A percentile compares a stretch with the other conserved stretches of the same genome.
Conservation (phyloP, 192 early-diverging fungal species). For the Pecoramyces ruminantium region DNA sequence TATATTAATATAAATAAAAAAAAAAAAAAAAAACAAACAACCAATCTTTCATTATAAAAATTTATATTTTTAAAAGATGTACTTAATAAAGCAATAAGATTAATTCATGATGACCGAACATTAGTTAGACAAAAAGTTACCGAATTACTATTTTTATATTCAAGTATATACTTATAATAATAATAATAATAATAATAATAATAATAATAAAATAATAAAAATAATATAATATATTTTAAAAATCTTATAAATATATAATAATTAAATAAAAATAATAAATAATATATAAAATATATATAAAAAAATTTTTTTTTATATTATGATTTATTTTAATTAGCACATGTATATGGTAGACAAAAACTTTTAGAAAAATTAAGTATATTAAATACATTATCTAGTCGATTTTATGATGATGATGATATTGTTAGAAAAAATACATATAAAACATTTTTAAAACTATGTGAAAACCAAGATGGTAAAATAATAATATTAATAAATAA, state of each 20-base stretch:
- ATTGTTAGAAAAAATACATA: background rate
- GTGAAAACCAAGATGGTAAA: background rate
- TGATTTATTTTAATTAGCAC: background rate
- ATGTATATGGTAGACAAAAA: background rate
- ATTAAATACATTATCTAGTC: background rate
- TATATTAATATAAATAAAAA: no score
- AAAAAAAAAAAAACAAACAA: no score
- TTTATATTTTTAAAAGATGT: background rate
- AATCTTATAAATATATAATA: no score
- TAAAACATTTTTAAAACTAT: background rate
- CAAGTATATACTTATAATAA: background rate
- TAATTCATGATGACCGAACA: background rate
- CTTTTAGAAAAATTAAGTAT: background rate
- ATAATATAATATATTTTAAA: no score
- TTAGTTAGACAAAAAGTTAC: background rate
- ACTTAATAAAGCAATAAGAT: background rate
- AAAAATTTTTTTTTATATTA: no score
- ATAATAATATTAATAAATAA: no score
- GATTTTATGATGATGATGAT: background rate
- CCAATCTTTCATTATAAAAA: background rate
- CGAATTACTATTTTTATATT: background rate
- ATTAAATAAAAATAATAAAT: no score
- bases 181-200: no score
- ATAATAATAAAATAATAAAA: no score
- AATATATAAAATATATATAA: no score